These are phyloP conservation scores for Hypoxylon sp. DNA, from an alignment of 2,329 filamentous ascomycete species.

Conservation along the genomic window DNA sequence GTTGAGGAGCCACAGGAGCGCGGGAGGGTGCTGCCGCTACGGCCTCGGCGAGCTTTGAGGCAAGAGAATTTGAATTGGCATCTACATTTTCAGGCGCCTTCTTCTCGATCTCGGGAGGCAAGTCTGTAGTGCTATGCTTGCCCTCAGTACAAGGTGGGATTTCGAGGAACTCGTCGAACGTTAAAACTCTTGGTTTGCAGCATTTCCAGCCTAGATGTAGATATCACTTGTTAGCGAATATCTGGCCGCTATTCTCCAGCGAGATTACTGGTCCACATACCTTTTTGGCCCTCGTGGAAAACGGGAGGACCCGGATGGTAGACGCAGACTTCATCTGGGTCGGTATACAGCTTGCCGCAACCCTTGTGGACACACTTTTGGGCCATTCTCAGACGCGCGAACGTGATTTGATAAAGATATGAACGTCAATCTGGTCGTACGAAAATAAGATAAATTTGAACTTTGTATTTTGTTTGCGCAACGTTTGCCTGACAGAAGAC, in stretches of 20 bases:
- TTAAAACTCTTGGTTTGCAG: constrained; percentile 96
- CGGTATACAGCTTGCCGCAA: constrained; percentile 88
- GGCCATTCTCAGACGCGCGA: constrained; percentile 64
- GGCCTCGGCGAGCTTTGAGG: constrained; percentile 59
- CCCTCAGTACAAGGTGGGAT: constrained; percentile 94
- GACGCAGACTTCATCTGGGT: constrained; percentile 83
- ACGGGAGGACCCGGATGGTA: constrained; percentile 95
- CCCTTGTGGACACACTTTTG: constrained; percentile 96
- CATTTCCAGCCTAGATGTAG: constrained; percentile 87
- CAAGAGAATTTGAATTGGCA: constrained; percentile 57
- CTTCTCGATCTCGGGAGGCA: constrained; percentile 72
- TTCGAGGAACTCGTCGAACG: constrained; percentile 96
- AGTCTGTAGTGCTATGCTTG: constrained; percentile 89
- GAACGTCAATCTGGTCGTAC: neutral
- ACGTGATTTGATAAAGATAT: neutral
- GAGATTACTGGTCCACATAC: constrained; percentile 62
- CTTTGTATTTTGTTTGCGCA: constrained; percentile 5
- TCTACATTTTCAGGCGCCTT: constrained; percentile 61
- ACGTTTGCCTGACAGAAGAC: constrained; percentile 1
- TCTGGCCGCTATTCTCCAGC: neutral
- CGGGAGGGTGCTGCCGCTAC: constrained; percentile 56
- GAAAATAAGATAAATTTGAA: neutral
- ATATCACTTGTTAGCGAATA: constrained; percentile 24
- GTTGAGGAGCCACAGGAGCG: constrained; percentile 59
- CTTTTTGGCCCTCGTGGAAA: constrained; percentile 99